Conservation (phyloP, 2,329 filamentous ascomycete species). For the Chaetothyriales sp. region DNA sequence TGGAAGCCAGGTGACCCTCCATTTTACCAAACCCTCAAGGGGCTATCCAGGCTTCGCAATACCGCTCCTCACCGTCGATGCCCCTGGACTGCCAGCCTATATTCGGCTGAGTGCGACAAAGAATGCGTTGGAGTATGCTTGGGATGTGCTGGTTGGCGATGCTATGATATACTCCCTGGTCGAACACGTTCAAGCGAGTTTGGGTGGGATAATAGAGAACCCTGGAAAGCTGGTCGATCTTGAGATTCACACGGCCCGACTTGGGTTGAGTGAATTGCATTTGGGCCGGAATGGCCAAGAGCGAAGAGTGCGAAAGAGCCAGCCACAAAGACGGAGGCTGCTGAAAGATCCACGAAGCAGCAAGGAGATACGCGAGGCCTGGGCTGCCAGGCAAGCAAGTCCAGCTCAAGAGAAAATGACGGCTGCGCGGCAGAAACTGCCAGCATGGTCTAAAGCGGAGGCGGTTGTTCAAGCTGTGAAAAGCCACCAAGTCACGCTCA, state of each 20-base stretch:
- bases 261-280: neutral
- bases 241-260: constrained; percentile 36
- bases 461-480: constrained; percentile 61
- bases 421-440: constrained; percentile 54
- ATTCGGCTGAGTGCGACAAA: constrained; percentile 80
- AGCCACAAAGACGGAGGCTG: neutral
- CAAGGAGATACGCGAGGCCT: constrained; percentile 41
- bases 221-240: constrained; percentile 76
- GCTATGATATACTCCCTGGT: constrained; percentile 82
- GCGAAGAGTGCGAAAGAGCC: neutral
- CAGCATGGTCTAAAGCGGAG: constrained; percentile 74
- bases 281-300: neutral
- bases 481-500: constrained; percentile 76
- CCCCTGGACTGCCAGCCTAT: constrained; percentile 59
- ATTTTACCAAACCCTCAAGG: constrained; percentile 53
- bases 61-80: constrained; percentile 47
- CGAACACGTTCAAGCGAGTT: constrained; percentile 79
- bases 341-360: constrained; percentile 9
- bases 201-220: constrained; percentile 66
- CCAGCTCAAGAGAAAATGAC: constrained; percentile 61
- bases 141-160: constrained; percentile 58
- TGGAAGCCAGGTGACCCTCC: constrained; percentile 25
- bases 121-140: constrained; percentile 56
- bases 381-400: constrained; percentile 51
- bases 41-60: constrained; percentile 49